Percentiles rank a stretch among this genome's conserved stretches.
These are phyloP conservation scores for Berberis vulgaris DNA, from an alignment of 164 flowering plant species.

Conservation along the genomic window DNA sequence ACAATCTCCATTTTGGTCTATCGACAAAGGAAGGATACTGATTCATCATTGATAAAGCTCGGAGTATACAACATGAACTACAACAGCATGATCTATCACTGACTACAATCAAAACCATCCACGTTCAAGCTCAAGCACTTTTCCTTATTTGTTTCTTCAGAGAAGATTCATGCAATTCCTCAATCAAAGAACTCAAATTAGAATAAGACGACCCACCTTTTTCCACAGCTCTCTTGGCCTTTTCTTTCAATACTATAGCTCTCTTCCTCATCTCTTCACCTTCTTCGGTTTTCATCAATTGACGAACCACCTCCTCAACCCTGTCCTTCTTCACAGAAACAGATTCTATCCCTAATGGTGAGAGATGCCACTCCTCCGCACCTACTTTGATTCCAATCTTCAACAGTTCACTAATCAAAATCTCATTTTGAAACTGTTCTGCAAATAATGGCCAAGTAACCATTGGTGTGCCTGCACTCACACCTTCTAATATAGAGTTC, in stretches of 20 bases:
- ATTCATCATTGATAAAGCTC: no score
- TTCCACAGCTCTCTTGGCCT: conserved; percentile 14
- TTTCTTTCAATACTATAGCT: conserved; percentile 3
- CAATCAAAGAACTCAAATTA: conserved; percentile 5
- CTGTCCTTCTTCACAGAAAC: conserved; percentile 4
- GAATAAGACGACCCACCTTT: conserved; percentile 14
- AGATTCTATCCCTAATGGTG: not conserved
- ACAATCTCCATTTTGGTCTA: no score
- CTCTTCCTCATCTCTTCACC: conserved; percentile 8
- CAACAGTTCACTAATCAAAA: conserved; percentile 26
- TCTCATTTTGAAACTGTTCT: conserved; percentile 46
- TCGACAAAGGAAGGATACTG: no score
- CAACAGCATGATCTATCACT: no score
- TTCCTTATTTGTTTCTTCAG: no score
- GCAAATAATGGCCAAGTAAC: conserved; percentile 47
- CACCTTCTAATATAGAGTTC: conserved; percentile 24
- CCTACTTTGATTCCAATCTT: conserved; percentile 22
- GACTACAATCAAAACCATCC: no score
- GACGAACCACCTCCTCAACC: conserved; percentile 2
- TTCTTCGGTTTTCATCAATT: conserved; percentile 12
- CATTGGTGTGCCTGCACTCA: conserved; percentile 35
- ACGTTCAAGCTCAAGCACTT: no score
- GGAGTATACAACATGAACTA: no score
- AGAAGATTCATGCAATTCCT: not conserved
- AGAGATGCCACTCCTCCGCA: not conserved